Evolutionary conservation across 805 yeast genomes (phyloP).

Genomic region (Saturnispora sanitii): DNA sequence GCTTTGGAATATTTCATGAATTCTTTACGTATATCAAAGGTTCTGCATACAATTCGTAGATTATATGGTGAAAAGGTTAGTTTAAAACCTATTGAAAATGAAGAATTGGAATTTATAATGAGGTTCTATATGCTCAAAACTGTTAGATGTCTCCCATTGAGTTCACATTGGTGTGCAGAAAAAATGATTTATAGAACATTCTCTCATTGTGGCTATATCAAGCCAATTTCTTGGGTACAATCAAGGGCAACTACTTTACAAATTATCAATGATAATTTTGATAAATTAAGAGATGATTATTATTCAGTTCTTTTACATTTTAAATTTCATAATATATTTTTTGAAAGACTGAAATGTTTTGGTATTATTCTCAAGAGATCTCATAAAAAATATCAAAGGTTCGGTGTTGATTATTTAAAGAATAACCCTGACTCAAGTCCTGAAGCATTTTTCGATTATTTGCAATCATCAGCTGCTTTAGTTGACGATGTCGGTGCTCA

Average conservation of each 20-base stretch:
- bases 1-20: background rate
- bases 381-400: background rate
- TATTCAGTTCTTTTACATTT: background rate
- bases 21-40: background rate
- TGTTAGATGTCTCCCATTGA: background rate
- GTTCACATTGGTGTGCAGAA: conserved; percentile 1
- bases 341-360: conserved; percentile 3
- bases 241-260: background rate
- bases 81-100: background rate
- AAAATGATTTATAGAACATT: conserved; percentile 3
- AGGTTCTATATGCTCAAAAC: conserved; percentile 2
- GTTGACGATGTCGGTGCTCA: conserved; percentile 6
- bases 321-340: background rate
- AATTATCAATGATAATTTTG: conserved; percentile 4
- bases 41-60: background rate
- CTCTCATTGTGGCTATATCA: background rate
- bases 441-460: conserved; percentile 2
- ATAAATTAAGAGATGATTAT: conserved; percentile 1
- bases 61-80: background rate
- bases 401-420: background rate
- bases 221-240: background rate
- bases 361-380: conserved; percentile 5
- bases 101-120: background rate
- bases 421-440: conserved; percentile 2
- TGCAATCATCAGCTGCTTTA: conserved; percentile 3